Evolutionary conservation across 306 rosid species (phyloP).

Genomic region (Cicer yamashitae): DNA sequence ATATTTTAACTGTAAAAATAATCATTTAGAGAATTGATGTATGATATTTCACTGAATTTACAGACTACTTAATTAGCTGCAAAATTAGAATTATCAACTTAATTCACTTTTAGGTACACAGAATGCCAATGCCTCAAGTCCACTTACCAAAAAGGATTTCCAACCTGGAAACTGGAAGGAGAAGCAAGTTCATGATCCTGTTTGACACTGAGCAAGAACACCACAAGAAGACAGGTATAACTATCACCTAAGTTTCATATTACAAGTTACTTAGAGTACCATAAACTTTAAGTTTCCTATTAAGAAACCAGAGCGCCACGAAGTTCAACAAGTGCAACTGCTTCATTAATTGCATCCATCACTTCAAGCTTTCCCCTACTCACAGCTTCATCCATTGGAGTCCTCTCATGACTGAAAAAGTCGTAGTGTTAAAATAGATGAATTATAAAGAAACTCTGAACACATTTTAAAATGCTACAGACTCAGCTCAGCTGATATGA

Average conservation of each 20-base stretch:
- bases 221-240: not conserved
- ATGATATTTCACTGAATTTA: too few relatives aligned
- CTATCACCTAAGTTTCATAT: not conserved
- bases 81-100: not conserved
- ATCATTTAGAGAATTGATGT: too few relatives aligned
- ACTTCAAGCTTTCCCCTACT: slow-evolving; percentile 69
- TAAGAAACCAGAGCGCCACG: slow-evolving; percentile 55
- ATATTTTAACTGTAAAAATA: too few relatives aligned
- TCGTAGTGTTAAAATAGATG: too few relatives aligned
- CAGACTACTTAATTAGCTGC: too few relatives aligned
- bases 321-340: slow-evolving; percentile 75
- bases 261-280: not conserved
- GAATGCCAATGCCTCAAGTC: not conserved
- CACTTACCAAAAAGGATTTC: not conserved
- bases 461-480: too few relatives aligned
- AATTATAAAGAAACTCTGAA: too few relatives aligned
- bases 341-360: slow-evolving; percentile 77
- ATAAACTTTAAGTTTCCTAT: slow-evolving; percentile 20
- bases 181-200: not conserved
- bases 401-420: slow-evolving; percentile 64
- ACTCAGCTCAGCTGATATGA: too few relatives aligned
- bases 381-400: slow-evolving; percentile 92
- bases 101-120: not conserved
- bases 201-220: not conserved
- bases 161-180: not conserved